Evolutionary conservation across 108 stramenopile species (phyloP).

Genomic region (Bacterosira constricta): DNA sequence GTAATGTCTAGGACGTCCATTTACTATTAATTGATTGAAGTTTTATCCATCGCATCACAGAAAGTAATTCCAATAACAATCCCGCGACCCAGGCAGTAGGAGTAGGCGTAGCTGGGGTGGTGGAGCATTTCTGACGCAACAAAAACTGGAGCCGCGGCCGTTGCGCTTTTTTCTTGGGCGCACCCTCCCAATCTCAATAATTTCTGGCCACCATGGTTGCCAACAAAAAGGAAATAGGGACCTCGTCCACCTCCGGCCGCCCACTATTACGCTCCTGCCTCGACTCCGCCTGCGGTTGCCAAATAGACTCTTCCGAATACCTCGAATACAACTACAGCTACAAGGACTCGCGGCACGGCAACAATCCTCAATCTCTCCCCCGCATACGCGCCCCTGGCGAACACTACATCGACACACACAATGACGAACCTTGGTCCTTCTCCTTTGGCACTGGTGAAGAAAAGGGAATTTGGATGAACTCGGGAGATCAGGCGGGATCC

Average conservation of each 20-base stretch:
- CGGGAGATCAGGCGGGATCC: conserved; percentile 84
- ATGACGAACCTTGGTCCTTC: conserved; percentile 46
- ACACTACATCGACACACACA: conserved; percentile 50
- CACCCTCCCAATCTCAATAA: too few relatives aligned
- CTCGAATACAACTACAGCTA: conserved; percentile 21
- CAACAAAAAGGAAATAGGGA: conserved; percentile 3
- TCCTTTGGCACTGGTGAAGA: conserved; percentile 54
- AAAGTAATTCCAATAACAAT: too few relatives aligned
- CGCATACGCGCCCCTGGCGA: conserved; percentile 46
- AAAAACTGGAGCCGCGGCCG: too few relatives aligned
- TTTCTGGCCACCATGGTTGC: background rate
- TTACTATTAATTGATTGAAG: too few relatives aligned
- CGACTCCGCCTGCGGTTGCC: conserved; percentile 34
- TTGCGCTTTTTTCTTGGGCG: too few relatives aligned
- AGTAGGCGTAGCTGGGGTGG: too few relatives aligned
- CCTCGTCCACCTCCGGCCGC: conserved; percentile 9
- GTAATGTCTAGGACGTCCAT: too few relatives aligned
- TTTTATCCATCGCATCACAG: too few relatives aligned
- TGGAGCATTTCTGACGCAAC: too few relatives aligned
- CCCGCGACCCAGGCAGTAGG: too few relatives aligned
- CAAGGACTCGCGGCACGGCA: background rate
- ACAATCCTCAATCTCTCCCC: conserved; percentile 29
- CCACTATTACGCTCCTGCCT: conserved; percentile 39
- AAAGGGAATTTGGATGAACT: conserved; percentile 90
- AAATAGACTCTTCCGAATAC: conserved; percentile 44